Evolutionary conservation across 768 basidiomycete species (phyloP), one percentile per base, ranked within the genome.

Genomic region (Dacryopinax primogenitus): DNA sequence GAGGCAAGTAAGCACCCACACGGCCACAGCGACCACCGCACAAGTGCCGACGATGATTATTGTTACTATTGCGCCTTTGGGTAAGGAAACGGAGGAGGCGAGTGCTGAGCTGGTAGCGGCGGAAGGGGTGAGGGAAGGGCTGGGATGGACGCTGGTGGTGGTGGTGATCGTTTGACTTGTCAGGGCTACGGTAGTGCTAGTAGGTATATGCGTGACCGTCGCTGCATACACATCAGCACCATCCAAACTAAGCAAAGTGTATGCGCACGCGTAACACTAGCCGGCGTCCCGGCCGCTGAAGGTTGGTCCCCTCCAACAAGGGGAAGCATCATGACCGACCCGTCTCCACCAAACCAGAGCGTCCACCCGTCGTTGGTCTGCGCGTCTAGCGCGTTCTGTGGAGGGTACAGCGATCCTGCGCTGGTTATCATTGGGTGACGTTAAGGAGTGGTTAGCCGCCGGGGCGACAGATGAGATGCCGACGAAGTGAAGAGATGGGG

Each of bases 221-320:
- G 51, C 51, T 58, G 51, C 51, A 58, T 58, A 58, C 4, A 58
- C 30, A 21, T 58, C 51, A 58, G 51, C 4, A 58, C 51, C 4
- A 11, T 28, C 3, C 51, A 18, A 58, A 26, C 26, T 58, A 30
- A 30, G 18, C 13, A 9, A 18, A 18, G 23, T 4, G 18, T 30
- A 30, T 6, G 32, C 51, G 26, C 32, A 58, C 51, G 51, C 26
- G 51, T 58, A 28, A 30, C 51, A 58, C 9, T 30, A n/a, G n/a
- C n/a, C n/a, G n/a, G n/a, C n/a, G n/a, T n/a, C n/a, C n/a, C n/a
- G n/a, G n/a, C n/a, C n/a, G n/a, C n/a, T n/a, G n/a, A n/a, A n/a
- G n/a, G n/a, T n/a, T n/a, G n/a, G n/a, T n/a, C n/a, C n/a, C n/a
- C n/a, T n/a, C n/a, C n/a, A n/a, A n/a, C n/a, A n/a, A n/a, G n/a